Evolutionary conservation across 257 asterid species (phyloP), one percentile per base, ranked within the genome.

Genomic region (Rubia yunnanensis): DNA sequence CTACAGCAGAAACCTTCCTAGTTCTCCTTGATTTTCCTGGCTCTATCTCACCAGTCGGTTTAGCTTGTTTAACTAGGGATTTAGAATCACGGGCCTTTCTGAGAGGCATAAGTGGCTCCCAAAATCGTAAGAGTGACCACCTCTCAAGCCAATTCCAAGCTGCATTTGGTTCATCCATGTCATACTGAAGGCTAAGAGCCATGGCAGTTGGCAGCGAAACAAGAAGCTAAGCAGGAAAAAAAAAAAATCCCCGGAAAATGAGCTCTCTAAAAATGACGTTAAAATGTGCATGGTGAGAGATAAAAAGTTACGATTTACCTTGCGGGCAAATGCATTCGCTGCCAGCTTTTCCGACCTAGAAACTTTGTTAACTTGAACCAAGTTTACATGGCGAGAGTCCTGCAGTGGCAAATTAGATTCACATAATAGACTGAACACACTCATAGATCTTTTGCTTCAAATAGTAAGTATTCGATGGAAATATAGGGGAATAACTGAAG

Each of bases 101-200:
- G 70, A 83, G 72, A 18, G 66, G 80, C 22, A 76, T 65, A 58
- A 81, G 86, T 48, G 85, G 86, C 66, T 78, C 92, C 96, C 96
- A 90, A 60, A 86, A 85, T 70, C 71, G 86, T 63, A 89, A 77
- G 48, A 69, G 30, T 56, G 99, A 88, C 99, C 99, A 94, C 28
- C 94, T 84, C 60, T 88, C 95, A 28, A 94, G 92, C 99, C 99
- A 94, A 72, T 71, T 86, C 83, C 78, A 74, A 63, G 92, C 88
- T 67, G 96, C 83, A 77, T 94, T 90, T 1, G 96, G 95, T 63
- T 90, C 95, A 8, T 77, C 57, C 22, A 31, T 41, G 68, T 86
- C 96, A 54, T 90, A 94, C 74, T 90, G 98, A 72, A 94, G 95
- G 77, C 88, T 82, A 80, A 94, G 83, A 32, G 92, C 88, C 85